phyloP scores from a whole-genome alignment of 1,139 yeast species.

The Scheffersomyces illinoinensis region DNA sequence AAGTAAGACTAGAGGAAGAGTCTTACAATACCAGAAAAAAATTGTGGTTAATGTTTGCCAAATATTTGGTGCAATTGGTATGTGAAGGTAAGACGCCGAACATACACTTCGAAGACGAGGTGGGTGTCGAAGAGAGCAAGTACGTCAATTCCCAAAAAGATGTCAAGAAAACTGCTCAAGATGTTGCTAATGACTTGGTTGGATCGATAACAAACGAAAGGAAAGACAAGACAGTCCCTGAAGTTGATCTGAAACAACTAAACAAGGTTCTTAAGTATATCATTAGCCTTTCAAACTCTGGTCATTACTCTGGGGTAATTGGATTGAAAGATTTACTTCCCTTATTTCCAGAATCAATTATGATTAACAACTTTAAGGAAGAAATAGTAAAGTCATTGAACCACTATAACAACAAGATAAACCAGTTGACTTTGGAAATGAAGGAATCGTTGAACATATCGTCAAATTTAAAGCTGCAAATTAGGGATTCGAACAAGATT shows the following conservation, averaged over 20 bases:
- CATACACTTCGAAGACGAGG: conserved; percentile 15
- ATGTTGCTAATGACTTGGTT: conserved; percentile 9
- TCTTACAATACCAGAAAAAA: conserved; percentile 56
- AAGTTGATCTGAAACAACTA: conserved; percentile 13
- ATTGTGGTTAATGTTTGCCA: conserved; percentile 73
- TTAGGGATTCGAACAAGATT: conserved; percentile 47
- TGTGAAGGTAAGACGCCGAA: conserved; percentile 22
- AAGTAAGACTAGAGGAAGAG: conserved; percentile 34
- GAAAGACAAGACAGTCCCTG: conserved; percentile 1
- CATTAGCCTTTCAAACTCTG: conserved; percentile 40
- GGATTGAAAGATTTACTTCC: conserved; percentile 83
- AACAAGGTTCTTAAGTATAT: conserved; percentile 39
- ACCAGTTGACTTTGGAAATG: conserved; percentile 71
- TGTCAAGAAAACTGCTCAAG: neutral
- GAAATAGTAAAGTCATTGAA: conserved; percentile 81
- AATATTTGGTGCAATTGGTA: conserved; percentile 50
- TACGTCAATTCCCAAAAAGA: neutral
- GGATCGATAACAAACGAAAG: conserved; percentile 4
- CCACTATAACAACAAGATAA: conserved; percentile 65
- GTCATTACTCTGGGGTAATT: conserved; percentile 27
- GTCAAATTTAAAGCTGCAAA: conserved; percentile 59
- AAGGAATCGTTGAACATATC: conserved; percentile 69
- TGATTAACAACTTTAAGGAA: conserved; percentile 79
- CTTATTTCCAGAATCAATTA: conserved; percentile 77
- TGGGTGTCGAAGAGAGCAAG: neutral